These are phyloP conservation scores for Rhizopogon sp. DNA, from an alignment of 768 basidiomycete species.

Conservation along the genomic window DNA sequence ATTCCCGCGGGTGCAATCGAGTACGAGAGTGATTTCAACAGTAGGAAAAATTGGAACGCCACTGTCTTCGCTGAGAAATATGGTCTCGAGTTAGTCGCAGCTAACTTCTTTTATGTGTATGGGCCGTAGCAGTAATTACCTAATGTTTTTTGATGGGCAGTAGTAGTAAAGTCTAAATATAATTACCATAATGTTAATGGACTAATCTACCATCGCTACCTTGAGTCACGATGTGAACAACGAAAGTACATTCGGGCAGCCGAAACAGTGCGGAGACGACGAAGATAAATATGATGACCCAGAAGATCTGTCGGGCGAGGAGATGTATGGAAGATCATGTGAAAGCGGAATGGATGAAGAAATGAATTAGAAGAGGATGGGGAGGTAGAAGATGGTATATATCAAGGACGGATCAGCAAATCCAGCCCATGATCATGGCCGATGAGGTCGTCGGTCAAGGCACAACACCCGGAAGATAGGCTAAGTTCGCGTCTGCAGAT, in stretches of 20 bases:
- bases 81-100: neutral
- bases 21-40: neutral
- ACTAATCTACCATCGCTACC: too few species aligned
- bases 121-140: neutral
- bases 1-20: neutral
- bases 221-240: too few species aligned
- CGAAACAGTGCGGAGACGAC: conserved; percentile 17
- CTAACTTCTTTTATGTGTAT: neutral
- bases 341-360: conserved; percentile 11
- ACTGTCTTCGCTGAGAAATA: neutral
- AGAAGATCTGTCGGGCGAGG: conserved; percentile 6
- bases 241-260: neutral
- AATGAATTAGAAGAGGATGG: conserved; percentile 7
- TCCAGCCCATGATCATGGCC: too few species aligned
- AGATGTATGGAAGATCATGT: conserved; percentile 9
- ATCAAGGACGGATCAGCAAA: conserved; percentile 10
- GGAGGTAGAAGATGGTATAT: conserved; percentile 8
- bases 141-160: too few species aligned
- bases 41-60: neutral
- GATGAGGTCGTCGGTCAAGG: too few species aligned
- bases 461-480: too few species aligned
- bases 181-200: too few species aligned
- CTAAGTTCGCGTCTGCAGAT: too few species aligned
- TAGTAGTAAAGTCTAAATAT: too few species aligned
- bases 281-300: conserved; percentile 16